Evolutionary conservation across 306 rosid genomes (phyloP).

Genomic region (Ormosia semicastrata): DNA sequence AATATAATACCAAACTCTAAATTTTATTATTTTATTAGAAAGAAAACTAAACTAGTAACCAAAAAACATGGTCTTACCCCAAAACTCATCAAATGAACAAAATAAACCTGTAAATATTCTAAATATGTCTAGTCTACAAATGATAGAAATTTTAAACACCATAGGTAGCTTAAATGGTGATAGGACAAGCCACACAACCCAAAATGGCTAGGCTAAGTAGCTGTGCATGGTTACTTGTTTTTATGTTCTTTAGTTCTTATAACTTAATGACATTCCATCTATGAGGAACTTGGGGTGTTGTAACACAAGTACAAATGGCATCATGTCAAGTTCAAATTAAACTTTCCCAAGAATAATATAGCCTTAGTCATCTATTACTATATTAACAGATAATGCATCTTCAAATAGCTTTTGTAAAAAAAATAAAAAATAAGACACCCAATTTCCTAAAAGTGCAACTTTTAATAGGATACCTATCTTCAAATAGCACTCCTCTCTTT

Average conservation of each 20-base stretch:
- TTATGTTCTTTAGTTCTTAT: neutral
- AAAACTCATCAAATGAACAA: neutral
- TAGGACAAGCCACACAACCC: neutral
- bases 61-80: slow-evolving; percentile 14
- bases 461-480: no score
- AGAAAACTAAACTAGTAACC: neutral
- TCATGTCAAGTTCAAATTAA: neutral
- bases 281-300: neutral
- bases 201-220: neutral
- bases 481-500: no score
- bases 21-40: neutral
- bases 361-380: no score
- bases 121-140: neutral
- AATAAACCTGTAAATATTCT: neutral
- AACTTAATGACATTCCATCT: neutral
- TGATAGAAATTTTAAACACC: neutral
- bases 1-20: neutral
- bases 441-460: no score
- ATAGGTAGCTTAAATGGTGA: neutral
- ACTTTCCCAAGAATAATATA: no score
- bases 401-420: no score
- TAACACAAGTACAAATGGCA: neutral
- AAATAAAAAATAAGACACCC: no score
- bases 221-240: neutral
- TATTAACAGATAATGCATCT: no score